Conservation (phyloP, 176 grass and related monocot species). For the Urochloa ruziziensis region DNA sequence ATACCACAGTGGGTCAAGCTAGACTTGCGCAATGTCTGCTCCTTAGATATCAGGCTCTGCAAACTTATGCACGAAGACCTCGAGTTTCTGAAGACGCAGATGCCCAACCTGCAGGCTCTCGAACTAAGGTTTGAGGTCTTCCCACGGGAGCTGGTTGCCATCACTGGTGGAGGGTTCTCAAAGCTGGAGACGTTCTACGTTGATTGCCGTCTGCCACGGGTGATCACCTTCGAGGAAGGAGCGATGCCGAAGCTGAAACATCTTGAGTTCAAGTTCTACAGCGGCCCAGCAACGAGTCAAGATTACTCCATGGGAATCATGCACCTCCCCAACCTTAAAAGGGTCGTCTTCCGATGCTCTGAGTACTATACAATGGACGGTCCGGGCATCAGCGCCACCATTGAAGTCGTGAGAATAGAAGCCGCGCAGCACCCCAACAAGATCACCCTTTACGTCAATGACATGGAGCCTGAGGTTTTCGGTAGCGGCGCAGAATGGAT, state of each 20-base stretch:
- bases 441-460: not conserved
- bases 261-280: constrained; percentile 28
- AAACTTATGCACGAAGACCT: not conserved
- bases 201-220: not conserved
- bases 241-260: not conserved
- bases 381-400: not conserved
- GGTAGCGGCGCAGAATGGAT: too few relatives aligned
- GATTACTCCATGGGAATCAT: not conserved
- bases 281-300: not conserved
- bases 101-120: not conserved
- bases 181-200: not conserved
- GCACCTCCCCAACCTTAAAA: not conserved
- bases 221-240: not conserved
- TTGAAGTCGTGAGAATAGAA: not conserved
- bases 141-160: not conserved
- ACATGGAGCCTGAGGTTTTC: not conserved
- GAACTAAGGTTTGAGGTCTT: not conserved
- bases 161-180: not conserved
- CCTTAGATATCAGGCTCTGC: not conserved
- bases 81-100: not conserved
- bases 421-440: not conserved
- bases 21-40: not conserved
- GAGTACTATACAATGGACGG: not conserved
- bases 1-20: not conserved
- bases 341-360: not conserved